A percentile compares a stretch with the other conserved stretches of the same genome.
phyloP scores from a whole-genome alignment of 2,329 filamentous ascomycete genomes.

The Ophiosphaerella narmari region DNA sequence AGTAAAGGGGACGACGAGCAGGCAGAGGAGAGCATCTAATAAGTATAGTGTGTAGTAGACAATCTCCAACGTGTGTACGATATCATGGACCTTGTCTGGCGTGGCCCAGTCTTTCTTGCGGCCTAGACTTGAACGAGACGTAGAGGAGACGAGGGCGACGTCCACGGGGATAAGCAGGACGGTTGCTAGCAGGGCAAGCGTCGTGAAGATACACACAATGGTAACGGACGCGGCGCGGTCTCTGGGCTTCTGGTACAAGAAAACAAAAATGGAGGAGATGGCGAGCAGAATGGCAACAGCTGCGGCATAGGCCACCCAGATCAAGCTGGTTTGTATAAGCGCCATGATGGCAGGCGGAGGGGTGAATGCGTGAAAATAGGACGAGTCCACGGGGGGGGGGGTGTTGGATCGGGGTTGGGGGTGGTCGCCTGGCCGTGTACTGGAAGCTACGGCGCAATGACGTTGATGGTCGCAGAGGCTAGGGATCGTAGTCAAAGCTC shows the following conservation, averaged over 20 bases:
- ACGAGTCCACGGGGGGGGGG: not conserved
- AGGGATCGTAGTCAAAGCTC: constrained; percentile 10
- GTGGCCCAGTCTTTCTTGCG: constrained; percentile 95
- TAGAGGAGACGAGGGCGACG: constrained; percentile 91
- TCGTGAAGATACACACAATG: constrained; percentile 81
- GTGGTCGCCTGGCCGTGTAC: constrained; percentile 1
- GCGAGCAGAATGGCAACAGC: constrained; percentile 77
- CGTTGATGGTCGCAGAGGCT: constrained; percentile 13
- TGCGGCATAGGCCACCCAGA: constrained; percentile 92
- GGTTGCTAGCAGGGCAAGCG: constrained; percentile 87
- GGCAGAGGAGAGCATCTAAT: constrained; percentile 84
- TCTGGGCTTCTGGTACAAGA: constrained; percentile 86
- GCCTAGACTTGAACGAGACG: constrained; percentile 73
- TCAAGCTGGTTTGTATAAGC: constrained; percentile 83
- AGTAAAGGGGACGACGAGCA: constrained; percentile 88
- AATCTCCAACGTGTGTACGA: constrained; percentile 78
- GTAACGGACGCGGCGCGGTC: constrained; percentile 85
- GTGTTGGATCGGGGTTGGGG: too few species aligned
- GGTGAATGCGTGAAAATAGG: not conserved
- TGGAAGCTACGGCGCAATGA: constrained; percentile 11
- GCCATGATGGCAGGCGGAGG: constrained; percentile 53
- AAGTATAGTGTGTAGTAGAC: constrained; percentile 95
- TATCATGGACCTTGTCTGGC: constrained; percentile 75
- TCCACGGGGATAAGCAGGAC: constrained; percentile 92
- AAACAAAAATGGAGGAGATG: constrained; percentile 82